Conservation (phyloP, 768 basidiomycete species). For the Cyathus striatus region DNA sequence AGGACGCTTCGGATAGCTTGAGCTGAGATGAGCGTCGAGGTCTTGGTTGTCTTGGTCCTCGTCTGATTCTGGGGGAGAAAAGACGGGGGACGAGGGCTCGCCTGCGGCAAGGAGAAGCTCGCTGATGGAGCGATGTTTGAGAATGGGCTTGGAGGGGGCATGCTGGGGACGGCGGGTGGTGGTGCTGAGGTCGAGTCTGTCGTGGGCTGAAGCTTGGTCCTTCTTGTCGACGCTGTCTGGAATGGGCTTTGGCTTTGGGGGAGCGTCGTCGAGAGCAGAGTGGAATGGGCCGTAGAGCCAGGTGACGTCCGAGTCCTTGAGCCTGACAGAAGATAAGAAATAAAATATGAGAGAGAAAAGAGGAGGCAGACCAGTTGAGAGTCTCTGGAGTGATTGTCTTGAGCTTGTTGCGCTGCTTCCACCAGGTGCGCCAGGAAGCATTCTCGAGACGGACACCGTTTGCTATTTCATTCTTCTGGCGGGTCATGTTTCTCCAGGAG, state of each 20-base stretch:
- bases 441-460: conserved; percentile 96
- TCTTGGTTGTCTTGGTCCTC: conserved; percentile 37
- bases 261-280: conserved; percentile 83
- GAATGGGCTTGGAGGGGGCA: conserved; percentile 73
- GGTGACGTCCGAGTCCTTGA: conserved; percentile 98
- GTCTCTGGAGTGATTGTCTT: conserved; percentile 96
- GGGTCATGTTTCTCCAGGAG: conserved; percentile 97
- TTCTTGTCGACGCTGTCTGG: conserved; percentile 28
- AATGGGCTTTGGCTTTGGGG: conserved; percentile 46
- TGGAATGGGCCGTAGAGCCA: conserved; percentile 98
- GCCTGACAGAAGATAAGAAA: conserved; percentile 45
- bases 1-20: conserved; percentile 38
- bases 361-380: conserved; percentile 76
- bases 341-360: conserved; percentile 6
- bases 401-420: conserved; percentile 96
- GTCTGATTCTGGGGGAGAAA: conserved; percentile 52
- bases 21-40: not conserved
- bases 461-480: conserved; percentile 96
- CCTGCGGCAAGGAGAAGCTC: conserved; percentile 77
- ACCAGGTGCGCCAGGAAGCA: conserved; percentile 98
- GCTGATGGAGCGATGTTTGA: conserved; percentile 91
- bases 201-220: conserved; percentile 37
- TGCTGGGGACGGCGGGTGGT: conserved; percentile 10
- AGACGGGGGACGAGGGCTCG: conserved; percentile 56
- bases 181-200: conserved; percentile 46